Conservation (phyloP, 352 stramenopile genomes). For the Phytophthora litchii region DNA sequence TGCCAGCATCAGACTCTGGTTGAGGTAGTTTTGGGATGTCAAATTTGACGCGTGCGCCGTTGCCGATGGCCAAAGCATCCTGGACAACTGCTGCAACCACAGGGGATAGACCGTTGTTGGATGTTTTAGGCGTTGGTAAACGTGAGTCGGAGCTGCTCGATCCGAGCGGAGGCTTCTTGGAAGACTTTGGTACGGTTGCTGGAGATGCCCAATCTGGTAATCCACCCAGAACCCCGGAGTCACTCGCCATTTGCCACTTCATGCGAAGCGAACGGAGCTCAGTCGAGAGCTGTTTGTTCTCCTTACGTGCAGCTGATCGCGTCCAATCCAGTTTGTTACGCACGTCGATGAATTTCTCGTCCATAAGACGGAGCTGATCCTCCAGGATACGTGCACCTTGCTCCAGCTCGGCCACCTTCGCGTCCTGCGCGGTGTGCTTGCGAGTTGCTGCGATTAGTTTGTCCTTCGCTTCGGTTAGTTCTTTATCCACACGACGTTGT, state of each 20-base stretch:
- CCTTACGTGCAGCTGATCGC: slow-evolving; percentile 82
- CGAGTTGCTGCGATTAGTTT: slow-evolving; percentile 68
- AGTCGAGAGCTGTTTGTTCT: slow-evolving; percentile 71
- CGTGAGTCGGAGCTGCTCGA: slow-evolving; percentile 59
- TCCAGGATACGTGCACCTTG: slow-evolving; percentile 94
- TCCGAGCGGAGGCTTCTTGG: slow-evolving; percentile 52
- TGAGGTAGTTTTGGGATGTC: slow-evolving; percentile 84
- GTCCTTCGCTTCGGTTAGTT: slow-evolving; percentile 72
- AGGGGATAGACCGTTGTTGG: slow-evolving; percentile 32
- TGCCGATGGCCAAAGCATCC: slow-evolving; percentile 37
- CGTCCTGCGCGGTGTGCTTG: slow-evolving; percentile 85
- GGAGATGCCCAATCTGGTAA: slow-evolving; percentile 56
- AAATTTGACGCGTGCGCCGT: slow-evolving; percentile 48
- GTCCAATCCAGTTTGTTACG: slow-evolving; percentile 96
- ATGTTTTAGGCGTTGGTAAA: slow-evolving; percentile 36
- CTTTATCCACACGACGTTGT: slow-evolving; percentile 79
- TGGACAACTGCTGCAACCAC: slow-evolving; percentile 32
- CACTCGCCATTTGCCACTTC: slow-evolving; percentile 79
- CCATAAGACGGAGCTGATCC: slow-evolving; percentile 96
- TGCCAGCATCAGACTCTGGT: slow-evolving; percentile 57
- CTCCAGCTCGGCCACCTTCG: slow-evolving; percentile 90
- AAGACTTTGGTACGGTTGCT: slow-evolving; percentile 20
- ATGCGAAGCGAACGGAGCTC: slow-evolving; percentile 71
- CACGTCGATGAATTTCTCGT: slow-evolving; percentile 97
- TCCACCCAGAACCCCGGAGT: slow-evolving; percentile 46